Conservation (phyloP, 805 yeast genomes). For the Saccharomyces cerevisiae region DNA sequence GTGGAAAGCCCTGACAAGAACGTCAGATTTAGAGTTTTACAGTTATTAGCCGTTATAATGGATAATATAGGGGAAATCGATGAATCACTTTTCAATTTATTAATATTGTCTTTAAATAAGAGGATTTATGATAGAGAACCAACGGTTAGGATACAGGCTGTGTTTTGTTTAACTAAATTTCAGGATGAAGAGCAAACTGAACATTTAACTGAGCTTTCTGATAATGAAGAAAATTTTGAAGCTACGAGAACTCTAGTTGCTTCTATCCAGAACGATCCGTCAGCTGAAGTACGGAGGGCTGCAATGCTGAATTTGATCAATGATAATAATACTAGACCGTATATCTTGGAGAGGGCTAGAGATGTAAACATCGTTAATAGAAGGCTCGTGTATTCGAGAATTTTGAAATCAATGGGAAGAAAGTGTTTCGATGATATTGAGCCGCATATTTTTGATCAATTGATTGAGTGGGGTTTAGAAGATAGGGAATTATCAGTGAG, state of each 20-base stretch:
- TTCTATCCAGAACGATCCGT: constrained; percentile 68
- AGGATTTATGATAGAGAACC: constrained; percentile 72
- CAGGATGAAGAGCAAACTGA: constrained; percentile 47
- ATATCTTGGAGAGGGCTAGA: constrained; percentile 70
- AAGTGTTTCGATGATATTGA: constrained; percentile 34
- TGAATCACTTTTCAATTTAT: constrained; percentile 55
- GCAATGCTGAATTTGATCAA: constrained; percentile 65
- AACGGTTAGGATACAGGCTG: constrained; percentile 74
- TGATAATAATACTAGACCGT: constrained; percentile 43
- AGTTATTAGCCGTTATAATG: constrained; percentile 62
- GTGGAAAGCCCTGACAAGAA: constrained; percentile 64
- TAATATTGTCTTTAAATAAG: constrained; percentile 51
- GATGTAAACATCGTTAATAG: constrained; percentile 69
- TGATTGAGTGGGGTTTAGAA: constrained; percentile 76
- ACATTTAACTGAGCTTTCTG: constrained; percentile 12
- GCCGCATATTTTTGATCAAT: constrained; percentile 47
- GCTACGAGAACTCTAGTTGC: constrained; percentile 40
- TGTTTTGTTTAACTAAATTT: constrained; percentile 67
- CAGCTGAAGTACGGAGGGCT: constrained; percentile 83
- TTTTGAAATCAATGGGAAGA: constrained; percentile 60
- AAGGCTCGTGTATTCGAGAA: constrained; percentile 59
- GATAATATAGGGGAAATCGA: constrained; percentile 68
- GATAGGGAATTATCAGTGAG: constrained; percentile 76
- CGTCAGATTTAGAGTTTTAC: constrained; percentile 76
- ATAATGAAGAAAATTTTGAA: constrained; percentile 25